These are phyloP conservation scores for Pittosporum tobira DNA, from an alignment of 129 eudicot genomes.

Conservation along the genomic window DNA sequence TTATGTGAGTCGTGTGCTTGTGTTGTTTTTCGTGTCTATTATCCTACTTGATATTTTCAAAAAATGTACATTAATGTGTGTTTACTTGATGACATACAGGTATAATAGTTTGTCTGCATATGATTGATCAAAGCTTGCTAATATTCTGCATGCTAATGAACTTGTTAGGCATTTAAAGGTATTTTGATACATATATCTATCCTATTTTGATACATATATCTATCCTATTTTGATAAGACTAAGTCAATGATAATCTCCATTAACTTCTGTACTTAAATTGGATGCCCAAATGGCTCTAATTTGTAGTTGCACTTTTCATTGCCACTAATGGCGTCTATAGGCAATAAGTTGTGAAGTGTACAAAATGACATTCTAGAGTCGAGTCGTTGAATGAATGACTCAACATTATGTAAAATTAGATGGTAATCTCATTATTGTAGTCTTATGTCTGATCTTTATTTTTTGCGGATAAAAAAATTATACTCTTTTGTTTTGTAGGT, in stretches of 20 bases:
- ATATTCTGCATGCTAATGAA: constrained; percentile 8
- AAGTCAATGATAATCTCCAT: background rate
- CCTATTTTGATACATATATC: background rate
- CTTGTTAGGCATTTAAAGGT: constrained; percentile 13
- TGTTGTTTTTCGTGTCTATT: background rate
- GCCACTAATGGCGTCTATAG: too few relatives aligned
- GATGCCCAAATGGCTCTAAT: too few relatives aligned
- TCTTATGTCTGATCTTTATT: too few relatives aligned
- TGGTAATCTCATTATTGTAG: too few relatives aligned
- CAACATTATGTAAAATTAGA: too few relatives aligned
- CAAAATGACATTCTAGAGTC: too few relatives aligned
- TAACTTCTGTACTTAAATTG: too few relatives aligned
- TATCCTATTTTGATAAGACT: background rate
- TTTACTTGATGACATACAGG: background rate
- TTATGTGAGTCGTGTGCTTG: background rate
- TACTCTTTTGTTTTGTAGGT: too few relatives aligned
- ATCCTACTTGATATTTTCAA: background rate
- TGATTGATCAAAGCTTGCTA: constrained; percentile 11
- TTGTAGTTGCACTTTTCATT: too few relatives aligned
- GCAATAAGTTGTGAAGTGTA: too few relatives aligned
- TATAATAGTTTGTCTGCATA: background rate
- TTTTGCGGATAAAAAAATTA: too few relatives aligned
- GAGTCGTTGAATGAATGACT: too few relatives aligned
- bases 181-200: background rate
- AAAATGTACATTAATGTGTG: background rate